Evolutionary conservation across 2,329 filamentous ascomycete species (phyloP), one percentile per base, ranked within the genome.

Genomic region (Penicillium freii): DNA sequence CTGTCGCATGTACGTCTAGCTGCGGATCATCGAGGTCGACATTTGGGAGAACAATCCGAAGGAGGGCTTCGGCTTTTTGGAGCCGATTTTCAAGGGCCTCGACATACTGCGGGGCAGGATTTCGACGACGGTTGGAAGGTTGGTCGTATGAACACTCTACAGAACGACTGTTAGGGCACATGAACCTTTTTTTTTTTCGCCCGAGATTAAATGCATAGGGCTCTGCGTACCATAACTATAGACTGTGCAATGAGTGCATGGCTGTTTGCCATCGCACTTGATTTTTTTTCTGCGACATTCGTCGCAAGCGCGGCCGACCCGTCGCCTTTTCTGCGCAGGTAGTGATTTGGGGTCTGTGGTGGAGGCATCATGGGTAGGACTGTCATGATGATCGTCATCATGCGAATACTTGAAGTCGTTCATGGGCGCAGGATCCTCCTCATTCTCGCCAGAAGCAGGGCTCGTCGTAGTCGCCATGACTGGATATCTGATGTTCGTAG

Each of bases 111-210:
- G 92, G 92, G 27, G 91, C 90, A 23, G 92, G 92, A 72, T 96
- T 96, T 67, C 92, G 87, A 64, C 92, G 85, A 64, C 92, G 85
- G 73, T 96, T 96, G 25, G 92, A 96, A 13, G 92, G 92, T 73
- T 96, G 94, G 70, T 96, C 92, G 75, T 96, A 96, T 29, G 92
- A 96, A 74, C 92, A 97, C 72, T 96, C 92, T 96, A 59, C 25
- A 47, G 23, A 44, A 49, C 45, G 31, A 51, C n/a, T 44, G 63
- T 67, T 57, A 66, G 49, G 58, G 47, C 54, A 60, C 19, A 55
- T 39, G 21, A 6, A 43, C 33, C 34, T 39, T 54, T 36, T 29
- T 13, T 33, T 33, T 13, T 39, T 9, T 3, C 9, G 2, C 2
- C 25, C 10, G 23, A 34, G 21, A 48, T 21, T n/a, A 13, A 15